Base-by-base conservation (phyloP, 257 asterid genomes). In the Forsythia viridissima region DNA sequence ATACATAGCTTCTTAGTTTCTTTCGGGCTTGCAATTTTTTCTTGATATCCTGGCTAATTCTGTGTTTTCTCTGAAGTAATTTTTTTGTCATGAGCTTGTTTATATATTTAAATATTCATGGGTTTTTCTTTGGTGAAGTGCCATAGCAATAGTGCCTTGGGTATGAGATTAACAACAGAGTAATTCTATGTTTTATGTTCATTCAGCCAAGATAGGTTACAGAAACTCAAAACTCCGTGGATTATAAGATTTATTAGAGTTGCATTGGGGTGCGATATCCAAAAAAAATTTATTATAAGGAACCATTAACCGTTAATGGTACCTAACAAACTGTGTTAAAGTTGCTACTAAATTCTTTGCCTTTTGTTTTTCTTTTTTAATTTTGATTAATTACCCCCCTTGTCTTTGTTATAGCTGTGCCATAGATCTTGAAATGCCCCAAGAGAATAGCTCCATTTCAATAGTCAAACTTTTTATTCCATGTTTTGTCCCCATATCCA, bases 21-120 rank as follows among this genome's bases (percentile, higher is more conserved):
- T 66, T 41, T 8, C 51, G 69, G 13, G 68, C 78, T 79, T 70
- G 80, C 20, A 34, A 66, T 48, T 41, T 10, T 36, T 59, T 2
- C 39, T n/a, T 15, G 15, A 39, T 30, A 36, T 36, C 71, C 72
- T 24, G 12, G 11, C 30, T 74, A 55, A 24, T 24, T 36, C 1
- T 30, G 15, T 7, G 39, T 68, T 40, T 13, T 6, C 42, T 75
- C 48, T 34, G 69, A 74, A 77, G 46, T 38, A 34, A 55, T 82
- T 57, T 34, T 46, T 46, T 8, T 46, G 3, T 46, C 3, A 8
- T 2, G 15, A 46, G 3, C 3, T 11, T 11, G 12, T 46, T 2
- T 11, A 8, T 46, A 46, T 11, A 46, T 8, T 46, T 11, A 46
- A 46, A 41, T 41, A 41, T 46, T 46, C 55, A 46, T 46, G 55